Evolutionary conservation across 169 alveolate species (phyloP), one percentile per base, ranked within the genome.

Genomic region (Toxoplasma gondii): DNA sequence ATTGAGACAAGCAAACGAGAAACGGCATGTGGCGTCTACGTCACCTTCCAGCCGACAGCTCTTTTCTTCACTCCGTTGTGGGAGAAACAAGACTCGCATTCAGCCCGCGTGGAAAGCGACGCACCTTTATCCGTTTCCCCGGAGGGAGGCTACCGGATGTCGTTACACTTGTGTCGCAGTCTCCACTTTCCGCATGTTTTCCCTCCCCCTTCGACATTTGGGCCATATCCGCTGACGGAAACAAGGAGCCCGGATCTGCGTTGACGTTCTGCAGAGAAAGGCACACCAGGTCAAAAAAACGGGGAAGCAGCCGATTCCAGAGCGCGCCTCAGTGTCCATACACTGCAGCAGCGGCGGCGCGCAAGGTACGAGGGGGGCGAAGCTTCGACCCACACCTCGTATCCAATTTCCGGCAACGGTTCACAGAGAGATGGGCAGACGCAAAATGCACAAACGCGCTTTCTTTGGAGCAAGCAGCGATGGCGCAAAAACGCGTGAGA

Each of bases 51-150:
- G n/a, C n/a, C n/a, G n/a, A n/a, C n/a, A n/a, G n/a, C n/a, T n/a
- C n/a, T n/a, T n/a, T n/a, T n/a, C n/a, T n/a, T n/a, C n/a, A n/a
- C n/a, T n/a, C n/a, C n/a, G n/a, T n/a, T n/a, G n/a, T n/a, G n/a
- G n/a, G n/a, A n/a, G n/a, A n/a, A n/a, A n/a, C n/a, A n/a, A n/a
- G n/a, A n/a, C n/a, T n/a, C n/a, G n/a, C n/a, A n/a, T n/a, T n/a
- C n/a, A n/a, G 58, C 22, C 4, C 4, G 58, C 58, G 43, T 10
- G 36, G 38, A 90, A 0, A 12, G 58, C 22, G 19, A 34, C 38
- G 17, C 67, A 29, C 93, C 93, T 91, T 91, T 91, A 87, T 29
- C 88, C 38, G 38, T 34, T 78, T 91, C 4, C 93, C 81, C 36
- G 93, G 36, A 1, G 91, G 74, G 31, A 54, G 80, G 43, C 41